Evolutionary conservation across 768 basidiomycete genomes (phyloP), one percentile per base, ranked within the genome.

Genomic region (Suillus clintonianus): DNA sequence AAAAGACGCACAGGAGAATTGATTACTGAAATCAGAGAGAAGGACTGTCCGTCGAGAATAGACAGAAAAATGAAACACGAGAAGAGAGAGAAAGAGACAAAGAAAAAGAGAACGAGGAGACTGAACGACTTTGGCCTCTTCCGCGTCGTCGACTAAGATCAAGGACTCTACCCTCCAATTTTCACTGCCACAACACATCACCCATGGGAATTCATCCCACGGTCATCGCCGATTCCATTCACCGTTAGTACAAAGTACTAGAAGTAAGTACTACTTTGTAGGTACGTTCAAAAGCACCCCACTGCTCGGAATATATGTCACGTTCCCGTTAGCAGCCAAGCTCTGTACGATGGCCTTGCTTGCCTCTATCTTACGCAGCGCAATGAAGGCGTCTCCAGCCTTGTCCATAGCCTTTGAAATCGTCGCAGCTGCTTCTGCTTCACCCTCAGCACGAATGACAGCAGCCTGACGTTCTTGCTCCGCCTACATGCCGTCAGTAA

Each of bases 401-500:
- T 89, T 92, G 72, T 93, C 91, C 73, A 99, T 79, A 27, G 97
- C 92, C 64, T 81, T 84, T 19, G 94, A 96, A 72, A 99, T 97
- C 60, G 95, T 97, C 65, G 88, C 80, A 2, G 97, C 97, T 5
- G 97, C 97, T 79, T 99, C 96, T 2, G 97, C 97, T 81, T 99
- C 97, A 60, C 97, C 97, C 76, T 99, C 97, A 1, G 97, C 97
- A 53, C 97, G 88, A 62, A 99, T 98, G 64, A 99, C 96, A 1
- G 95, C 92, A 0, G 97, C 97, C 82, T 99, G 96, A 65, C 96
- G 89, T 76, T 99, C 97, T 90, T 99, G 97, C 75, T 99, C 97
- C 34, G 97, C 96, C 95, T 97, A 67, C 34, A 41, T 59, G 62
- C n/a, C 9, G 17, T 77, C 56, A 76, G 68, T 43, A 67, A 67